Evolutionary conservation across 768 basidiomycete species (phyloP).

Genomic region (Pisolithus sp.): DNA sequence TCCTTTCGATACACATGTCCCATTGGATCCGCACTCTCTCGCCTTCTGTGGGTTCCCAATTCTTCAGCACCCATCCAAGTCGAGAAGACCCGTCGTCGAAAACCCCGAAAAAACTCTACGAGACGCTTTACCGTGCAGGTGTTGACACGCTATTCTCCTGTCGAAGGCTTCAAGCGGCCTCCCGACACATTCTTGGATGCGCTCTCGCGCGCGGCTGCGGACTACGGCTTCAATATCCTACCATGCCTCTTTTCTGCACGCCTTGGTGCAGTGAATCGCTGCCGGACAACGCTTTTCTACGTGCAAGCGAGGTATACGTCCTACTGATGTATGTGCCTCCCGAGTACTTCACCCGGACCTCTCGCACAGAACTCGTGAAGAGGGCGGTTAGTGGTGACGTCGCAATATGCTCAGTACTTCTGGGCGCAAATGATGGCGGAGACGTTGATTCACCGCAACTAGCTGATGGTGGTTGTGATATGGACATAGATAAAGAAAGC

Average conservation of each 20-base stretch:
- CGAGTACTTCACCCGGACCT: slow-evolving; percentile 55
- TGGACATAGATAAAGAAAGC: not conserved
- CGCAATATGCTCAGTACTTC: no score
- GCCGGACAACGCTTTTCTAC: slow-evolving; percentile 47
- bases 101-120: not conserved
- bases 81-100: not conserved
- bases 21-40: slow-evolving; percentile 38
- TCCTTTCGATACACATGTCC: slow-evolving; percentile 46
- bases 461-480: not conserved
- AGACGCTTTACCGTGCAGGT: no score
- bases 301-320: slow-evolving; percentile 31
- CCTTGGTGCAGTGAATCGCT: slow-evolving; percentile 39
- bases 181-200: slow-evolving; percentile 28
- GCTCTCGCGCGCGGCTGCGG: slow-evolving; percentile 19
- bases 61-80: slow-evolving; percentile 5
- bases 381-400: no score
- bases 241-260: slow-evolving; percentile 53
- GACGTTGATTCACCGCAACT: no score
- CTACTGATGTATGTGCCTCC: slow-evolving; percentile 52
- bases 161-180: no score
- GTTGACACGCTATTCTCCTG: no score
- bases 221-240: slow-evolving; percentile 31
- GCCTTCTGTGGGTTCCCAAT: not conserved
- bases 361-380: slow-evolving; percentile 20
- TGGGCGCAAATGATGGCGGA: no score